These are phyloP conservation scores for Melaleuca quinquenervia DNA, from an alignment of 345 rosid species.

Conservation along the genomic window DNA sequence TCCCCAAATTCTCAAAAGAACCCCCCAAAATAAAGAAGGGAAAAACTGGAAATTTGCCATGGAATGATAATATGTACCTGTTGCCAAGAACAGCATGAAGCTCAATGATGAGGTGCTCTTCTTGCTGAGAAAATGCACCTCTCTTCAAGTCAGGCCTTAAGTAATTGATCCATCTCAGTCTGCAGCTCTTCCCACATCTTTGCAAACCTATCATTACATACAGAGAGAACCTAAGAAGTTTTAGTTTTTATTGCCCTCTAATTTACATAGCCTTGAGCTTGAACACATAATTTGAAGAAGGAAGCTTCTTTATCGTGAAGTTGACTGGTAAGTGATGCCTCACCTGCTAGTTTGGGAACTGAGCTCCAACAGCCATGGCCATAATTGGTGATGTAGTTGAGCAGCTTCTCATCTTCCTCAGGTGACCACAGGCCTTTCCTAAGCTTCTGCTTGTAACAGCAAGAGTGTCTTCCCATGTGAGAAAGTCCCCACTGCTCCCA, in stretches of 20 bases:
- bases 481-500: neutral
- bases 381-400: constrained; percentile 48
- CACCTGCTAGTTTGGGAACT: constrained; percentile 83
- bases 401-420: constrained; percentile 83
- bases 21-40: neutral
- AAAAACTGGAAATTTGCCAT: neutral
- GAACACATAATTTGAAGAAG: neutral
- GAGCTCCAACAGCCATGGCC: constrained; percentile 94
- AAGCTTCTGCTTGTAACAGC: constrained; percentile 75
- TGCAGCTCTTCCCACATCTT: constrained; percentile 81
- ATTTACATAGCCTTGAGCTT: neutral
- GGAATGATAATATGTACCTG: constrained; percentile 19
- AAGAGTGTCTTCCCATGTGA: constrained; percentile 75
- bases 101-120: constrained; percentile 63
- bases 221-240: neutral
- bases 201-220: constrained; percentile 35
- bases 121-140: constrained; percentile 74
- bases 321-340: neutral
- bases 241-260: neutral
- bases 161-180: constrained; percentile 82
- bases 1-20: neutral
- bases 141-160: constrained; percentile 83
- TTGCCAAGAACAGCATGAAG: constrained; percentile 74
- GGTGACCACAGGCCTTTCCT: constrained; percentile 91
- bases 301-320: neutral